A percentile compares a stretch with the other conserved stretches of the same genome.
These are phyloP conservation scores for Mucor circinelloides DNA, from an alignment of 371 early-diverging fungal species.

Conservation along the genomic window DNA sequence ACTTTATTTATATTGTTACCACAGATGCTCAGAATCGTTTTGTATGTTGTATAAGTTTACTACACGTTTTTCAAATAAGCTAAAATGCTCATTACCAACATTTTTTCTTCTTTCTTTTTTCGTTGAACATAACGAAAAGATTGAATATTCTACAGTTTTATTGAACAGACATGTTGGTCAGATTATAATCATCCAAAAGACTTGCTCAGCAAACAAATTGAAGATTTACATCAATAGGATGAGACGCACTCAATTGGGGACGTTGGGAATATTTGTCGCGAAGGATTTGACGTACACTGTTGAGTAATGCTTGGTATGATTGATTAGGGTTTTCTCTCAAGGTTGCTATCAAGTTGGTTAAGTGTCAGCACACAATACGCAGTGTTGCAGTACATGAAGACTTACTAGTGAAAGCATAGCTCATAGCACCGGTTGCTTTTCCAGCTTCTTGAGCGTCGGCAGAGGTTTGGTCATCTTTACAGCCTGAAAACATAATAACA, in stretches of 20 bases:
- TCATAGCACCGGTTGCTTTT: constrained; percentile 78
- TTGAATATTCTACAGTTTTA: neutral
- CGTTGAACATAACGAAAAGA: too few relatives aligned
- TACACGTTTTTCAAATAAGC: too few relatives aligned
- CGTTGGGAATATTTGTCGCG: constrained; percentile 29
- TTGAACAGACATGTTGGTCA: neutral
- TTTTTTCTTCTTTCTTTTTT: too few relatives aligned
- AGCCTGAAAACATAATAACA: constrained; percentile 87
- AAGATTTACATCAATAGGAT: constrained; percentile 36
- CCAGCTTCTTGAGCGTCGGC: constrained; percentile 76
- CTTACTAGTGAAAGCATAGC: constrained; percentile 73
- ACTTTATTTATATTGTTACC: too few relatives aligned
- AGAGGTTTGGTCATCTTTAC: constrained; percentile 89
- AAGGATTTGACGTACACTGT: constrained; percentile 30
- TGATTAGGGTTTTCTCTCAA: constrained; percentile 31
- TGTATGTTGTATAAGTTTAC: too few relatives aligned
- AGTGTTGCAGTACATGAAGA: neutral
- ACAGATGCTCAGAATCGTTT: too few relatives aligned
- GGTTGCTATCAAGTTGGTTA: constrained; percentile 3
- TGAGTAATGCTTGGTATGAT: constrained; percentile 31
- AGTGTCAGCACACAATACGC: neutral
- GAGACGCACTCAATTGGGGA: constrained; percentile 35
- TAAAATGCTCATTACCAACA: neutral
- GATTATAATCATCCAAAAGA: neutral
- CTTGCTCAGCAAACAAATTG: constrained; percentile 27